phyloP scores from a whole-genome alignment of 2,329 filamentous ascomycete genomes.

The Claviceps pusilla region DNA sequence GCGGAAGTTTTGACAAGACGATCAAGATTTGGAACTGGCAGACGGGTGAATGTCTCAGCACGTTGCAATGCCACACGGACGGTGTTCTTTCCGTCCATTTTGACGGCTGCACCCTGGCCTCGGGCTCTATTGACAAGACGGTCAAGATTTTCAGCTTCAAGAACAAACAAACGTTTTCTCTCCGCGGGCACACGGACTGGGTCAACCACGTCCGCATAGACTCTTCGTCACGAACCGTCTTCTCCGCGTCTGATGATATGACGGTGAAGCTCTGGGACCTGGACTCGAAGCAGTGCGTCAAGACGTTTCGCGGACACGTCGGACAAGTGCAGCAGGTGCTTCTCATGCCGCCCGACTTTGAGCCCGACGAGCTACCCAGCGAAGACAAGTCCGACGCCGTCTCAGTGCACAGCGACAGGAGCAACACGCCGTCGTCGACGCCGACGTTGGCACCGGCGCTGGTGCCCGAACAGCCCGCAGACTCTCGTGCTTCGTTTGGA shows the following conservation, averaged over 20 bases:
- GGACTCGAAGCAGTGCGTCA: constrained; percentile 65
- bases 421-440: constrained; percentile 23
- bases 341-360: constrained; percentile 71
- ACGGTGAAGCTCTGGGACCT: constrained; percentile 88
- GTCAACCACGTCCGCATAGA: constrained; percentile 93
- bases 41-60: constrained; percentile 74
- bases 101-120: constrained; percentile 68
- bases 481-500: constrained; percentile 42
- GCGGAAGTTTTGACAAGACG: constrained; percentile 72
- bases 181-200: constrained; percentile 83
- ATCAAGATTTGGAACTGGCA: constrained; percentile 96
- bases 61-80: constrained; percentile 60
- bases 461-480: constrained; percentile 18
- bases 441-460: constrained; percentile 4
- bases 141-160: constrained; percentile 89
- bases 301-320: constrained; percentile 72
- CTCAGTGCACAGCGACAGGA: constrained; percentile 34
- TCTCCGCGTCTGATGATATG: constrained; percentile 88
- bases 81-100: constrained; percentile 84
- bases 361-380: constrained; percentile 54
- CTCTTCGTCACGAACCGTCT: constrained; percentile 63
- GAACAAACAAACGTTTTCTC: constrained; percentile 61
- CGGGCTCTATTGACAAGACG: constrained; percentile 76
- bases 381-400: constrained; percentile 38
- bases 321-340: constrained; percentile 90